Evolutionary conservation across 495 filamentous ascomycete species (phyloP).

Genomic region (Parathielavia appendiculata): DNA sequence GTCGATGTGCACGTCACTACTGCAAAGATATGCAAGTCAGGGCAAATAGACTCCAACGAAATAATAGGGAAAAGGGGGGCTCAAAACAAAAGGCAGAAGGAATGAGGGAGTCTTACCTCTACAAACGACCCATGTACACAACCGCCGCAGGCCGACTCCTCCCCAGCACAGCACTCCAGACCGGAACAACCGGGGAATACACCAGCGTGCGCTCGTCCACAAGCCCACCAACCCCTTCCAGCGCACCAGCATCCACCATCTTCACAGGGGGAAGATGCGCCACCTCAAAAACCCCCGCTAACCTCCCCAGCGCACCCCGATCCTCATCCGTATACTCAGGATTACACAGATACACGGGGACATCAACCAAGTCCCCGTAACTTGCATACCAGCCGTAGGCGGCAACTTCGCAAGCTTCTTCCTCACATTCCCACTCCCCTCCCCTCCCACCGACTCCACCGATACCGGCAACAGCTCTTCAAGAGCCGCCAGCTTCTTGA

Average conservation of each 20-base stretch:
- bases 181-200: neutral
- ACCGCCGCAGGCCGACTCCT: conserved; percentile 9
- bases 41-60: neutral
- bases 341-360: neutral
- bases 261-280: conserved; percentile 1
- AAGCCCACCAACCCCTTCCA: neutral
- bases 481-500: neutral
- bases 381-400: conserved; percentile 5
- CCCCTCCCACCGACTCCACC: neutral
- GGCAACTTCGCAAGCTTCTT: neutral
- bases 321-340: conserved; percentile 4
- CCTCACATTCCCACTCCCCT: neutral
- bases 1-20: neutral
- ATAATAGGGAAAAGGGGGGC: neutral
- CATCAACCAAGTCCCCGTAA: neutral
- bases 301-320: neutral
- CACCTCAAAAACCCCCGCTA: neutral
- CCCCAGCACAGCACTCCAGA: neutral
- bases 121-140: neutral
- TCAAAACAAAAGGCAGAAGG: neutral
- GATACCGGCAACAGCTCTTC: neutral
- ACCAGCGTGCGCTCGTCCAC: conserved; percentile 14
- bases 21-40: neutral
- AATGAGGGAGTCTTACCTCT: neutral
- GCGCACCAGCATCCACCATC: neutral